These are phyloP conservation scores for Chimonanthus praecox DNA, from an alignment of 164 flowering plant species.

Conservation along the genomic window DNA sequence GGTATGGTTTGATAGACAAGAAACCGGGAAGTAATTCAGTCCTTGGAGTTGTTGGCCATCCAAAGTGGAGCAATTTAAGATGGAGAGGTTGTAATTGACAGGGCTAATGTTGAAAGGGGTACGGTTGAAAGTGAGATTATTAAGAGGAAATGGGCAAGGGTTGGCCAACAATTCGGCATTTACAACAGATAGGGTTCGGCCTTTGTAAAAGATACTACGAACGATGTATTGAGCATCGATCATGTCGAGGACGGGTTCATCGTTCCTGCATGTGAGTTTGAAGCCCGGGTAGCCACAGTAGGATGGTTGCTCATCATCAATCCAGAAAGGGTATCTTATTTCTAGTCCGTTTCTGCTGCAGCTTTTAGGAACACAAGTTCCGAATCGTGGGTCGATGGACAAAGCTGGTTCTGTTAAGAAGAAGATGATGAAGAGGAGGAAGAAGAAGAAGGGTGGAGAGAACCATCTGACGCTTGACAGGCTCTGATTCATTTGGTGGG, in stretches of 20 bases:
- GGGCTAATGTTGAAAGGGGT: constrained; percentile 21
- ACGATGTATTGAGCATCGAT: constrained; percentile 32
- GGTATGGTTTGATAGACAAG: constrained; percentile 26
- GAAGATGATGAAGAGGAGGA: background rate
- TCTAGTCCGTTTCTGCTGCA: constrained; percentile 38
- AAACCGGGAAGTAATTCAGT: background rate
- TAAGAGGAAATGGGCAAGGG: constrained; percentile 34
- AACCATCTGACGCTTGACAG: background rate
- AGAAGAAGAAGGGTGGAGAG: too few relatives aligned
- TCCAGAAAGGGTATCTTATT: constrained; percentile 53
- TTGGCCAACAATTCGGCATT: constrained; percentile 14
- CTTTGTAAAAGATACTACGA: constrained; percentile 29
- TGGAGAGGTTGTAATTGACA: constrained; percentile 18
- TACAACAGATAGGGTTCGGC: constrained; percentile 24
- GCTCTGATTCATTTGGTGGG: background rate
- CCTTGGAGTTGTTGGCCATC: constrained; percentile 1
- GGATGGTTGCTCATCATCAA: constrained; percentile 27
- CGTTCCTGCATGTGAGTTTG: constrained; percentile 26
- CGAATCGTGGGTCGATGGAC: constrained; percentile 22
- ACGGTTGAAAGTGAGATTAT: constrained; percentile 29
- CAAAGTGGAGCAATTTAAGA: constrained; percentile 37
- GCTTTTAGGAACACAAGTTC: constrained; percentile 35
- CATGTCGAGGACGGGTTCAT: constrained; percentile 27
- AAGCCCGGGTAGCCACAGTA: constrained; percentile 48
- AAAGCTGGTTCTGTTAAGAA: background rate